Evolutionary conservation across 2,329 filamentous ascomycete species (phyloP), one percentile per base, ranked within the genome.

Genomic region (Microcyclosporella mali): DNA sequence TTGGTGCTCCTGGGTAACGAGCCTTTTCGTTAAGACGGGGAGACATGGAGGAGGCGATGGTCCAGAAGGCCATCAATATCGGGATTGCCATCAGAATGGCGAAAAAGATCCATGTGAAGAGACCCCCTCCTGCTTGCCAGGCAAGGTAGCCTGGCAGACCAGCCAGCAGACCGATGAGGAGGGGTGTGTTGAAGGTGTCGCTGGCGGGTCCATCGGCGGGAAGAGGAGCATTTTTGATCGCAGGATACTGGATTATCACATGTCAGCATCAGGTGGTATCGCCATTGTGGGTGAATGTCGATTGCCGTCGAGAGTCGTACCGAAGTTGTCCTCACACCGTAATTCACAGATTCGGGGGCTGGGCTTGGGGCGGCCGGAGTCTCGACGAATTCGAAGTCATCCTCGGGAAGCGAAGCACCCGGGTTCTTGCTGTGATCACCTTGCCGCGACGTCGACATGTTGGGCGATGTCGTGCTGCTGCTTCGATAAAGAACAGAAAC

Each of bases 1-100:
- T 80, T 40, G 87, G 86, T 49, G 84, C 85, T 56, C 88, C 89
- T 37, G 90, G 88, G 55, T 84, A 81, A 66, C 78, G 84, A 65
- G 79, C 89, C 73, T 97, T 95, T 64, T 95, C 89, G 64, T 89
- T 95, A 72, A 84, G 87, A 65, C 90, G 86, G 40, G 89, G 88
- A 52, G 85, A 88, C 64, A 90, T 79, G 55, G 81, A 73, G 3
- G 90, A 95, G 47, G 81, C 77, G 40, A 85, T 65, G 56, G 84
- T 75, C 89, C 90, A 97, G 75, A 86, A 95, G 53, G 67, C 77
- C 55, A 80, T 79, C 44, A 95, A 77, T 56, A 95, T 81, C 8
- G 90, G 90, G 41, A 94, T 66, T 40, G 79, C 77, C 55, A 86
- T 81, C 63, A 97, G 73, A 56, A 94, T 61, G 55, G 79, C 82